Conservation (phyloP, 2,329 filamentous ascomycete species). For the Claviceps monticola region DNA sequence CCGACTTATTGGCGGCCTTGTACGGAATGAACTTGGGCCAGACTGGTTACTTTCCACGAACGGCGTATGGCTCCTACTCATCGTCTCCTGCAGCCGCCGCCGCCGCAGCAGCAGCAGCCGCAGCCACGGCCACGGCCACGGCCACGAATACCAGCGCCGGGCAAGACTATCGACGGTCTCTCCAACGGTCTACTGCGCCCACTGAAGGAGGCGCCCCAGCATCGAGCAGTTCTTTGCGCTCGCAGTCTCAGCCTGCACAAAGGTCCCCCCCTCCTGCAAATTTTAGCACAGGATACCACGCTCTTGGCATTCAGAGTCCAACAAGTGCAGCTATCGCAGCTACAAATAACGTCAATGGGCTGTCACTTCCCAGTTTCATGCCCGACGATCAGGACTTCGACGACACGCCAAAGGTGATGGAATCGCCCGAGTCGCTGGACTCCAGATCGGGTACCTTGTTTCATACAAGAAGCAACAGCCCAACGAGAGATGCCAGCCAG, state of each 20-base stretch:
- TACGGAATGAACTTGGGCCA: constrained; percentile 27
- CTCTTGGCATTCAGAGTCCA: constrained; percentile 18
- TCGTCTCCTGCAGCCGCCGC: constrained; percentile 39
- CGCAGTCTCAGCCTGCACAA: constrained; percentile 52
- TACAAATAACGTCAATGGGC: constrained; percentile 31
- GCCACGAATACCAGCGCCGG: constrained; percentile 25
- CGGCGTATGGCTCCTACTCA: constrained; percentile 38
- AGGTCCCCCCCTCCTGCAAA: constrained; percentile 25
- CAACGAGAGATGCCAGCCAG: constrained; percentile 10
- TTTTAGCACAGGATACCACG: constrained; percentile 11
- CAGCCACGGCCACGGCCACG: constrained; percentile 33
- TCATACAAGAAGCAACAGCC: constrained; percentile 15
- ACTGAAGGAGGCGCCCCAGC: constrained; percentile 33
- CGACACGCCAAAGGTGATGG: constrained; percentile 26
- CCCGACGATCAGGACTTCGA: constrained; percentile 40
- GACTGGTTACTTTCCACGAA: constrained; percentile 31
- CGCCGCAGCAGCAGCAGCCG: too few relatives aligned
- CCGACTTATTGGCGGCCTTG: constrained; percentile 39
- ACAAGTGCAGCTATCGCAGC: constrained; percentile 22
- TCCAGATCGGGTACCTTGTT: constrained; percentile 18
- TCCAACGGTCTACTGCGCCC: constrained; percentile 38
- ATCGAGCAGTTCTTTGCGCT: constrained; percentile 43
- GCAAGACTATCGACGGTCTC: constrained; percentile 41
- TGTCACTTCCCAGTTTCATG: constrained; percentile 40
- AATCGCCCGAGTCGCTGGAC: constrained; percentile 36